Conservation (phyloP, 2,329 filamentous ascomycete genomes). For the Ascosphaera pollenicola region DNA sequence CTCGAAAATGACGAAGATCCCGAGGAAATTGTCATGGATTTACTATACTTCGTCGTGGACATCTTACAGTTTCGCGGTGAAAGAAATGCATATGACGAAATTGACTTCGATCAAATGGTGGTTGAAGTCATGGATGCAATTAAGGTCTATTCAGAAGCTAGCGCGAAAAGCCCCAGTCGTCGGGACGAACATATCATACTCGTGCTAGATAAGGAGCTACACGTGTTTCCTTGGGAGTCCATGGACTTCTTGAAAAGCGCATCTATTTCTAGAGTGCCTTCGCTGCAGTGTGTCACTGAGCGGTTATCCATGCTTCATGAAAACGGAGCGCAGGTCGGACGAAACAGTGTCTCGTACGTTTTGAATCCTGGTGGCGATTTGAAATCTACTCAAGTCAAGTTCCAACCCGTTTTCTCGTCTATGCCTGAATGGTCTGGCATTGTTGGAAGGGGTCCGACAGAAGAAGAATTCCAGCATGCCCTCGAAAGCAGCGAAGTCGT, state of each 20-base stretch:
- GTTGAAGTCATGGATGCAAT: slow-evolving; percentile 74
- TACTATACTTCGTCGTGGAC: slow-evolving; percentile 91
- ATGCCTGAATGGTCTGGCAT: slow-evolving; percentile 42
- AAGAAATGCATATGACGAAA: slow-evolving; percentile 88
- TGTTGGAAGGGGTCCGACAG: slow-evolving; percentile 45
- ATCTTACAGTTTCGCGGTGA: slow-evolving; percentile 94
- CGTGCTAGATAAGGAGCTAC: slow-evolving; percentile 75
- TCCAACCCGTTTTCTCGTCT: slow-evolving; percentile 41
- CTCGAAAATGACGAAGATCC: slow-evolving; percentile 49
- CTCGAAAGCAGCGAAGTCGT: slow-evolving; percentile 49
- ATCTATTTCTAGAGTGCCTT: slow-evolving; percentile 73
- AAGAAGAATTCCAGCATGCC: slow-evolving; percentile 50
- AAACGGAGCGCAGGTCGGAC: slow-evolving; percentile 12
- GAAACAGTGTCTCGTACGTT: slow-evolving; percentile 38
- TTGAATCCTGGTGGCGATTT: slow-evolving; percentile 80
- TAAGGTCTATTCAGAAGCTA: slow-evolving; percentile 45
- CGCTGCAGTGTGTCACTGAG: slow-evolving; percentile 58
- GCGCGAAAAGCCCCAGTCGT: slow-evolving; percentile 12
- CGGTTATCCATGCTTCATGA: slow-evolving; percentile 31
- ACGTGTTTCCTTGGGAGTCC: slow-evolving; percentile 90
- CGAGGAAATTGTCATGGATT: slow-evolving; percentile 74
- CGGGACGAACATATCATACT: slow-evolving; percentile 40
- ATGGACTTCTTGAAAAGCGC: slow-evolving; percentile 61
- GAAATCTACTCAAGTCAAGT: slow-evolving; percentile 52
- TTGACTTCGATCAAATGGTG: slow-evolving; percentile 83